These are phyloP conservation scores for Piloderma croceum DNA, from an alignment of 768 basidiomycete genomes.

Conservation along the genomic window DNA sequence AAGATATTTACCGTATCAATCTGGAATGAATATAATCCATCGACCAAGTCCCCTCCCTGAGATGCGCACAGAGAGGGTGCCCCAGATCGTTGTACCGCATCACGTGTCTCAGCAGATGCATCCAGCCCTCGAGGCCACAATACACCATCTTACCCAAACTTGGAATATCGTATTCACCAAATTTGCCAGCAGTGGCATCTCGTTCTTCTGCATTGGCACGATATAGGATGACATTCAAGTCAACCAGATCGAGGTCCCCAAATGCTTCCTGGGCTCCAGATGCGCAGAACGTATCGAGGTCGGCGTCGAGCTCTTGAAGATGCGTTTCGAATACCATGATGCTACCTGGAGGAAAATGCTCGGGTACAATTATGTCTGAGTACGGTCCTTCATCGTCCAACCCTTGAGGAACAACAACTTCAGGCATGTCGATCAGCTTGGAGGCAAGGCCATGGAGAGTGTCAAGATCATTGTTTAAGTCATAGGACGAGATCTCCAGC, in stretches of 20 bases:
- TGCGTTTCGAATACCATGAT: conserved; percentile 91
- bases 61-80: conserved; percentile 81
- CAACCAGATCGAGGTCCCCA: conserved; percentile 68
- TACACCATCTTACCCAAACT: conserved; percentile 72
- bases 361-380: conserved; percentile 78
- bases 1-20: conserved; percentile 55
- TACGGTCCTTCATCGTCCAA: conserved; percentile 63
- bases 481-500: conserved; percentile 63
- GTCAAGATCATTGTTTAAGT: conserved; percentile 40
- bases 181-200: conserved; percentile 76
- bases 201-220: conserved; percentile 88
- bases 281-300: conserved; percentile 69
- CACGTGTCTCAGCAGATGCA: conserved; percentile 78
- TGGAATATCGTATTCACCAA: conserved; percentile 81
- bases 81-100: conserved; percentile 92
- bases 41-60: conserved; percentile 88
- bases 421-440: conserved; percentile 56
- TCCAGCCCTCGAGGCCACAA: conserved; percentile 97
- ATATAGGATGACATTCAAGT: conserved; percentile 83
- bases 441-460: conserved; percentile 69
- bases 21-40: conserved; percentile 79
- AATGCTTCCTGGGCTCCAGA: conserved; percentile 72
- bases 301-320: conserved; percentile 62
- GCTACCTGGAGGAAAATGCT: conserved; percentile 91
- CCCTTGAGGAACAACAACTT: conserved; percentile 54